A percentile compares a stretch with the other conserved stretches of the same genome.
Conservation (phyloP, 2,329 filamentous ascomycete species). For the Grosmannia clavigera region DNA sequence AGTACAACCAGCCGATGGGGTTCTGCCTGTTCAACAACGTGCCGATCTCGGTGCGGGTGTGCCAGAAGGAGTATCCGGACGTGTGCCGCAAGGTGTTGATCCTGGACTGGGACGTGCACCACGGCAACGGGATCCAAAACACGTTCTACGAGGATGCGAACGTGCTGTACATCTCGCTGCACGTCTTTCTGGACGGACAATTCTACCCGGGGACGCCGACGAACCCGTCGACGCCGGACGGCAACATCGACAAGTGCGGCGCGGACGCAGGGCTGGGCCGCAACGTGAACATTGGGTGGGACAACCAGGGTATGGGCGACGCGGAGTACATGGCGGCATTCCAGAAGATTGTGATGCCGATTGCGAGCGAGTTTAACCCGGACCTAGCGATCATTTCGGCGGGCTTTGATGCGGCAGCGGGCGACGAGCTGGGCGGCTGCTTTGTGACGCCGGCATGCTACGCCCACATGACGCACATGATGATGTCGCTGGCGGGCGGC, state of each 20-base stretch:
- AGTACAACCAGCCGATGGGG: constrained; percentile 73
- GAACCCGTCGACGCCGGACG: constrained; percentile 44
- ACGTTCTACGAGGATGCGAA: constrained; percentile 94
- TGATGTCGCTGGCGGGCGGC: constrained; percentile 85
- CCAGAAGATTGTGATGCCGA: constrained; percentile 91
- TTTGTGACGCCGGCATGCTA: constrained; percentile 87
- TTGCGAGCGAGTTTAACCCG: constrained; percentile 83
- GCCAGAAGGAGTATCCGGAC: constrained; percentile 69
- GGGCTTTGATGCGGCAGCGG: constrained; percentile 89
- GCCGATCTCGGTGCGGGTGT: constrained; percentile 78
- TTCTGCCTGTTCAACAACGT: constrained; percentile 99
- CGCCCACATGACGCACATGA: constrained; percentile 98
- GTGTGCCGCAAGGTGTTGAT: constrained; percentile 81
- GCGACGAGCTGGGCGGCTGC: constrained; percentile 85
- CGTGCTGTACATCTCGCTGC: constrained; percentile 87
- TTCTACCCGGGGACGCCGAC: constrained; percentile 71
- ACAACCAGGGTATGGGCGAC: constrained; percentile 74
- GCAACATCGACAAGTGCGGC: constrained; percentile 48
- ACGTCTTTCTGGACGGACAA: constrained; percentile 69
- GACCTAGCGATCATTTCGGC: constrained; percentile 92
- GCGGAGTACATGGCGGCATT: constrained; percentile 96
- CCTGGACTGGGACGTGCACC: constrained; percentile 77
- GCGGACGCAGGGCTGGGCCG: constrained; percentile 41
- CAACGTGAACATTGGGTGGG: constrained; percentile 57
- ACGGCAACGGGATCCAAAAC: constrained; percentile 88